Base-by-base conservation (phyloP, 2,329 filamentous ascomycete genomes). In the Karstenula rhodostoma region DNA sequence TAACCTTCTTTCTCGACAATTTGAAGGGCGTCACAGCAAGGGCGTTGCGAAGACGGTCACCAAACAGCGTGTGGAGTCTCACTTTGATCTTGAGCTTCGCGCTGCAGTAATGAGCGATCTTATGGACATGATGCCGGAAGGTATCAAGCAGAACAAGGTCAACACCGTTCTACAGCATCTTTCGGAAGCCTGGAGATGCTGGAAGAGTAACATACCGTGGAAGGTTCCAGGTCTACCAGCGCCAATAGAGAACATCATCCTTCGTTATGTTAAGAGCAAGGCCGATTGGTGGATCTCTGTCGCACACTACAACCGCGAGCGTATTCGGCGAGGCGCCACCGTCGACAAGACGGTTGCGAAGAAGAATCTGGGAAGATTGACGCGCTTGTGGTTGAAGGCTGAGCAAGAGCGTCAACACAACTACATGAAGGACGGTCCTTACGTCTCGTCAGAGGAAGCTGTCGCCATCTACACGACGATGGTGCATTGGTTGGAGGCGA, bases 71-170 rank as follows among this genome's bases (percentile, higher is more conserved):
- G 95, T 99, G 6, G 95, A 99, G 76, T 98, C 95, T 25, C 96
- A 99, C 77, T 99, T 97, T 74, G 95, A 99, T 80, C 85, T 99
- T 58, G 95, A 99, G 80, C 88, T 99, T 53, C 92, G 95, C 73
- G 96, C 96, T 17, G 97, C 95, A 0, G 95, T 99, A 67, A 99
- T 99, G 94, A 93, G 94, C 47, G 95, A 99, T 80, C 84, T 99
- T 53, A 97, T 97, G 91, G 95, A 99, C 74, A 99, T 99, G 96
- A 99, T 99, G 95, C 95, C 95, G 0, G 96, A 99, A 77, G 95
- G 95, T 67, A 98, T 99, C 82, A 97, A 97, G 79, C 95, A 99
- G 77, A 99, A 95, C 83, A 99, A 99, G 82, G 93, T 99, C 78
- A 97, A 99, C 79, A 97, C 94, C 1, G 94, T 99, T 47, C 83